phyloP scores from a whole-genome alignment of 1,284 basidiomycete genomes.

The Phellopilus nigrolimitatus region DNA sequence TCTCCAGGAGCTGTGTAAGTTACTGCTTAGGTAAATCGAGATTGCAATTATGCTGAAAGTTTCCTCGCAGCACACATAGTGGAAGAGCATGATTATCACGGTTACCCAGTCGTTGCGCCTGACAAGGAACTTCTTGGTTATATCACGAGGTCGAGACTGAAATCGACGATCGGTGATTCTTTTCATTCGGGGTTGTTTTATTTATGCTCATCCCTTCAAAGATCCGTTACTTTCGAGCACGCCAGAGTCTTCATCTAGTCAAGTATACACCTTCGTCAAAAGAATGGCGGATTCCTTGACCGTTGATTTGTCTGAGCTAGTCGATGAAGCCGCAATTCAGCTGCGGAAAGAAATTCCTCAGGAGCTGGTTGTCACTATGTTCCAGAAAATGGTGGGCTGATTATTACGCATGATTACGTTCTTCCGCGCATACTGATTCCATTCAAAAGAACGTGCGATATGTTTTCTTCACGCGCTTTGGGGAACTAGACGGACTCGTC shows the following conservation, averaged over 20 bases:
- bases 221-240: slow-evolving; percentile 27
- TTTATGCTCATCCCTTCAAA: slow-evolving; percentile 22
- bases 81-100: slow-evolving; percentile 44
- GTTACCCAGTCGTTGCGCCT: slow-evolving; percentile 54
- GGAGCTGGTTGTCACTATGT: slow-evolving; percentile 66
- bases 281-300: slow-evolving; percentile 28
- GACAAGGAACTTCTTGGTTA: slow-evolving; percentile 53
- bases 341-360: slow-evolving; percentile 63
- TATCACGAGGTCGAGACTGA: slow-evolving; percentile 50
- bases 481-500: slow-evolving; percentile 57
- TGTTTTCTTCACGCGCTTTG: slow-evolving; percentile 59
- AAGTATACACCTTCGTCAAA: slow-evolving; percentile 23
- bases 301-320: slow-evolving; percentile 43
- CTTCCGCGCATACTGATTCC: neutral
- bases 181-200: no score
- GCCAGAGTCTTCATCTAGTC: slow-evolving; percentile 25
- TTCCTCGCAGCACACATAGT: slow-evolving; percentile 37
- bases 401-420: neutral
- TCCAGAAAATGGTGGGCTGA: slow-evolving; percentile 69
- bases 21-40: neutral
- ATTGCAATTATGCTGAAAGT: slow-evolving; percentile 4
- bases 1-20: slow-evolving; percentile 45
- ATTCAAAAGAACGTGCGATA: slow-evolving; percentile 55
- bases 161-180: slow-evolving; percentile 44
- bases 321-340: slow-evolving; percentile 58